Percentiles rank a stretch among this genome's conserved stretches.
Conservation (phyloP, 2,329 filamentous ascomycete genomes). For the Colletotrichum orchidophilum region DNA sequence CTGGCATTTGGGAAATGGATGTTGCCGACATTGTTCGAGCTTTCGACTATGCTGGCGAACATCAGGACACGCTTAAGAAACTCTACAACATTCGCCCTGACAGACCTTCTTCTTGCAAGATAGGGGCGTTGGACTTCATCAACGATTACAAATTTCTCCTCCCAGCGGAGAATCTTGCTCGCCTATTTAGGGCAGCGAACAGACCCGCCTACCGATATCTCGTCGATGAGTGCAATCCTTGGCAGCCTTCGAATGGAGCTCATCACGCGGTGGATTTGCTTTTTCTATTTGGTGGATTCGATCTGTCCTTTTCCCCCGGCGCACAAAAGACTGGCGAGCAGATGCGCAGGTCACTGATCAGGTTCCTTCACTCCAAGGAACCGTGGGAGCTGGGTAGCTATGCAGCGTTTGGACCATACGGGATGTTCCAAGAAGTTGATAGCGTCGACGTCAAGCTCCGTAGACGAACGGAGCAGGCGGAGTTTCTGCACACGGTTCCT, state of each 20-base stretch:
- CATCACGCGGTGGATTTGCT: slow-evolving; percentile 59
- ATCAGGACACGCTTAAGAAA: slow-evolving; percentile 44
- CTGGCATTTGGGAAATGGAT: slow-evolving; percentile 49
- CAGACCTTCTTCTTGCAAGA: slow-evolving; percentile 49
- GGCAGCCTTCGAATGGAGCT: slow-evolving; percentile 54
- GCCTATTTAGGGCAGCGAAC: slow-evolving; percentile 32
- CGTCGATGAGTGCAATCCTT: slow-evolving; percentile 56
- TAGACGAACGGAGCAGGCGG: slow-evolving; percentile 40
- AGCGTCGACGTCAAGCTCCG: slow-evolving; percentile 42
- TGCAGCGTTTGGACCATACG: slow-evolving; percentile 52
- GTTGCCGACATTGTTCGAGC: slow-evolving; percentile 44
- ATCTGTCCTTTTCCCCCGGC: slow-evolving; percentile 45
- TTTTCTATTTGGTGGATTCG: slow-evolving; percentile 52
- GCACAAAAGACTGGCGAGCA: slow-evolving; percentile 45
- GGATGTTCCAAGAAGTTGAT: slow-evolving; percentile 44
- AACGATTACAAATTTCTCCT: slow-evolving; percentile 44
- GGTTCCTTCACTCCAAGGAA: slow-evolving; percentile 45
- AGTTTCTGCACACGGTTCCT: slow-evolving; percentile 41
- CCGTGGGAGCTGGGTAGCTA: slow-evolving; percentile 46
- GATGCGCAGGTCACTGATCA: slow-evolving; percentile 51
- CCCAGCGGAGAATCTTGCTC: slow-evolving; percentile 37
- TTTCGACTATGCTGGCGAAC: slow-evolving; percentile 43
- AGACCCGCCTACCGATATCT: slow-evolving; percentile 49
- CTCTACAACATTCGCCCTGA: slow-evolving; percentile 51
- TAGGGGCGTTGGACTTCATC: slow-evolving; percentile 51